phyloP scores from a whole-genome alignment of 2,329 filamentous ascomycete genomes.

The Aspergillus hortae region DNA sequence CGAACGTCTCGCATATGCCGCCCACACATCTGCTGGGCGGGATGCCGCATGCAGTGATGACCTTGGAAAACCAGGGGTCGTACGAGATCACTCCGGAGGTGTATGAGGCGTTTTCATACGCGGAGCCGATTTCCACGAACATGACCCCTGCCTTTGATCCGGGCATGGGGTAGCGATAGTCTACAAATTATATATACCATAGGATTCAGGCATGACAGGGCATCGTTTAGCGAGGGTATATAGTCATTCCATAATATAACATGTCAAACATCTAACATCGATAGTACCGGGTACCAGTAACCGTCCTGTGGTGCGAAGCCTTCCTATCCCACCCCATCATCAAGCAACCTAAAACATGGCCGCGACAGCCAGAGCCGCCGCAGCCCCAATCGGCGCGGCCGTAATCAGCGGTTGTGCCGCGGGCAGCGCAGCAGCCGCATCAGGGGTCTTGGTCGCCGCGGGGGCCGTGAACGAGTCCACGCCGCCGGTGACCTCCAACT shows the following conservation, averaged over 20 bases:
- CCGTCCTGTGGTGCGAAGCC: too few relatives aligned
- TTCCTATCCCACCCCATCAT: too few relatives aligned
- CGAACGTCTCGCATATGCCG: constrained; percentile 22
- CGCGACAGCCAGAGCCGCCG: constrained; percentile 17
- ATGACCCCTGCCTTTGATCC: constrained; percentile 34
- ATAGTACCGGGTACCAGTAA: too few relatives aligned
- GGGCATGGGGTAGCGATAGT: constrained; percentile 9
- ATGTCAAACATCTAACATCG: too few relatives aligned
- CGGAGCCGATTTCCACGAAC: constrained; percentile 42
- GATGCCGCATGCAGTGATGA: constrained; percentile 34
- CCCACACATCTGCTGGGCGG: constrained; percentile 29
- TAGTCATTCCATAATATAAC: too few relatives aligned
- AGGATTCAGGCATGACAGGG: too few relatives aligned
- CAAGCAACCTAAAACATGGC: constrained; percentile 6
- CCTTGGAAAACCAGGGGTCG: constrained; percentile 34
- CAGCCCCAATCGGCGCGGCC: constrained; percentile 21
- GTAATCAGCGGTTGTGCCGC: constrained; percentile 17
- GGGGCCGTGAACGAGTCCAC: constrained; percentile 16
- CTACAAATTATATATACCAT: too few relatives aligned
- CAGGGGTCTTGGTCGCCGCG: constrained; percentile 16
- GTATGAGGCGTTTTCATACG: constrained; percentile 44
- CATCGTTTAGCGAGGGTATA: too few relatives aligned
- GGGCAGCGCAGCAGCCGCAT: constrained; percentile 12
- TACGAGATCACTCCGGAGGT: constrained; percentile 44
- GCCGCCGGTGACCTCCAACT: constrained; percentile 19